Base-by-base conservation (phyloP, 306 rosid species). In the Dalbergia oliveri region DNA sequence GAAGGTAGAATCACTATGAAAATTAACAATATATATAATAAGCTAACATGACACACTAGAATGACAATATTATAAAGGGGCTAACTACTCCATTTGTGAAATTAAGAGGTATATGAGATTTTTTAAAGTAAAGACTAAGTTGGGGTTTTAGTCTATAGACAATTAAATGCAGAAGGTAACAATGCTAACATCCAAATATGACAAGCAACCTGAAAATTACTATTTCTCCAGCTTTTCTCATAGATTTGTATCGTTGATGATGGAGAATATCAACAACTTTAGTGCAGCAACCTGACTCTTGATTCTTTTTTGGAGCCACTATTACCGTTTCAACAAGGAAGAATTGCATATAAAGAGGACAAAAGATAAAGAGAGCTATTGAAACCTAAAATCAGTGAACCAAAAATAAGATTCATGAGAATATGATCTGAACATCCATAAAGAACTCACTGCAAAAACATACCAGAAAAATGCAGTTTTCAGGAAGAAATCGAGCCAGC, bases 301-400 rank as follows among this genome's bases (percentile, higher is more conserved):
- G 81, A 57, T 86, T 75, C 19, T 51, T 72, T 59, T 12, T 76
- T 0, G 90, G 85, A 57, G 87, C 14, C 21, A 47, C 60, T 72
- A 9, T 47, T 51, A 87, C 83, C 0, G 98, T 89, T 82, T 91
- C 98, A 5, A n/a, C 66, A 41, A 88, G 85, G 88, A 93, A 93
- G 67, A 93, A n/a, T 80, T 88, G 83, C 90, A 93, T 85, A 72
- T 93, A 93, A 57, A 87, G 61, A 4, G 93, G 88, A 79, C 92
- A 83, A 60, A 86, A 80, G 64, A 77, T 87, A 89, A 93, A 67
- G 15, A 93, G 87, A n/a, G 39, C 85, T 67, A 88, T 79, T 60
- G 98, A 83, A 75, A 90, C 94, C 98, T 93, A 93, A 78, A 88
- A 84, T 13, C 61, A 41, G 15, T 43, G 54, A 75, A 51, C 51